These are phyloP conservation scores for Letharia lupina DNA, from an alignment of 495 filamentous ascomycete species.

Conservation along the genomic window DNA sequence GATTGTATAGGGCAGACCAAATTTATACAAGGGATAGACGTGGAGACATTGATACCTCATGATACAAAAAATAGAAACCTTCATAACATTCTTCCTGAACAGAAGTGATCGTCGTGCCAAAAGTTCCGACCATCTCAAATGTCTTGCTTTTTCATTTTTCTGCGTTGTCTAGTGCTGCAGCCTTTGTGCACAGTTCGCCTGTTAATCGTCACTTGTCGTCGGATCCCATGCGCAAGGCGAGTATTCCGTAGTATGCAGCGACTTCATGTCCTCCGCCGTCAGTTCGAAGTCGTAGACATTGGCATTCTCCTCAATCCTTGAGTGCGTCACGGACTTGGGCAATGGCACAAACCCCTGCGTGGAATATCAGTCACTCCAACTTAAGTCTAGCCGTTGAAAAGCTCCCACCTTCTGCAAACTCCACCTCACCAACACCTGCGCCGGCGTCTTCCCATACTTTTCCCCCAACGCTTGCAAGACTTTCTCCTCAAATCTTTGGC, in stretches of 20 bases:
- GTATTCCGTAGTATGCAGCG: constrained; percentile 50
- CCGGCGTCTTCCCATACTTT: constrained; percentile 64
- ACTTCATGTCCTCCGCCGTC: constrained; percentile 47
- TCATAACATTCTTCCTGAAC: no score
- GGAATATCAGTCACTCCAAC: neutral
- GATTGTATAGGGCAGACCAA: no score
- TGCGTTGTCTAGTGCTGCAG: neutral
- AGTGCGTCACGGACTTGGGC: constrained; percentile 61
- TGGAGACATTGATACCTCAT: neutral
- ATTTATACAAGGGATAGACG: neutral
- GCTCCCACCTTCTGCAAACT: constrained; percentile 65
- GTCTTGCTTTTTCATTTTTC: no score
- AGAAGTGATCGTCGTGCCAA: neutral
- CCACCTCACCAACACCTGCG: constrained; percentile 80
- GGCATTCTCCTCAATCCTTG: constrained; percentile 68
- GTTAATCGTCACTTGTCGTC: constrained; percentile 42
- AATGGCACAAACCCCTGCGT: constrained; percentile 56
- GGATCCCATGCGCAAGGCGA: constrained; percentile 55
- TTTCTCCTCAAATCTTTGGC: constrained; percentile 56
- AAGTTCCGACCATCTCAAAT: neutral
- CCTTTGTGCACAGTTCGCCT: no score
- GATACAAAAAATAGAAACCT: neutral
- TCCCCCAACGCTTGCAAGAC: constrained; percentile 49
- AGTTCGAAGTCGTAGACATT: constrained; percentile 79
- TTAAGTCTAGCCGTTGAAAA: neutral